Percentiles rank a stretch among this genome's conserved stretches.
phyloP scores from a whole-genome alignment of 2,329 filamentous ascomycete species.

The Magnaporthiopsis rhizophila region DNA sequence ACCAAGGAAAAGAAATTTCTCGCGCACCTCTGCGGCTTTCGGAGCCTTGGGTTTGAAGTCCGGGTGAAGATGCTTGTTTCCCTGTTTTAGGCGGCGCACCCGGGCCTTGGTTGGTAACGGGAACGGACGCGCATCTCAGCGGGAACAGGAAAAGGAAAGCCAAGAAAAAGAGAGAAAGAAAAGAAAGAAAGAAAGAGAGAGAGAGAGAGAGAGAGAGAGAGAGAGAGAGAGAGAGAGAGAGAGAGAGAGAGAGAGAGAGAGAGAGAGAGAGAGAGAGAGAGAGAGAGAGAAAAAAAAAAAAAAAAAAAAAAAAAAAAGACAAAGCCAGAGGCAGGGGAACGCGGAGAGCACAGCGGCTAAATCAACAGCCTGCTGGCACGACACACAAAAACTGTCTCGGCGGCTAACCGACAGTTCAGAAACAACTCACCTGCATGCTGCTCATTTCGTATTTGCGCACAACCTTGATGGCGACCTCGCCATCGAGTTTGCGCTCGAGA shows the following conservation, averaged over 20 bases:
- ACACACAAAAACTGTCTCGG: neutral
- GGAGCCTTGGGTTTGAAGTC: conserved; percentile 84
- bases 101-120: conserved; percentile 42
- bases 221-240: no score
- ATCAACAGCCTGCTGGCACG: neutral
- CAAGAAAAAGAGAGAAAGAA: neutral
- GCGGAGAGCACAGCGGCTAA: neutral
- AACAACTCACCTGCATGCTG: conserved; percentile 81
- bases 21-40: conserved; percentile 96
- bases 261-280: no score
- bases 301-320: conserved; percentile 15
- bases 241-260: no score
- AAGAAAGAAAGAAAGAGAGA: no score
- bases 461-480: conserved; percentile 94
- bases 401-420: neutral
- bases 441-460: conserved; percentile 99
- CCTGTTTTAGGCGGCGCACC: conserved; percentile 47
- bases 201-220: no score
- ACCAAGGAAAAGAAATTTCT: conserved; percentile 31
- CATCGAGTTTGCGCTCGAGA: conserved; percentile 54
- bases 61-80: conserved; percentile 87
- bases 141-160: conserved; percentile 10
- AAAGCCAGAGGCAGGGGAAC: neutral
- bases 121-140: conserved; percentile 16
- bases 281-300: no score